Evolutionary conservation across 1,284 basidiomycete genomes (phyloP).

Genomic region (Ceratobasidium sp.): DNA sequence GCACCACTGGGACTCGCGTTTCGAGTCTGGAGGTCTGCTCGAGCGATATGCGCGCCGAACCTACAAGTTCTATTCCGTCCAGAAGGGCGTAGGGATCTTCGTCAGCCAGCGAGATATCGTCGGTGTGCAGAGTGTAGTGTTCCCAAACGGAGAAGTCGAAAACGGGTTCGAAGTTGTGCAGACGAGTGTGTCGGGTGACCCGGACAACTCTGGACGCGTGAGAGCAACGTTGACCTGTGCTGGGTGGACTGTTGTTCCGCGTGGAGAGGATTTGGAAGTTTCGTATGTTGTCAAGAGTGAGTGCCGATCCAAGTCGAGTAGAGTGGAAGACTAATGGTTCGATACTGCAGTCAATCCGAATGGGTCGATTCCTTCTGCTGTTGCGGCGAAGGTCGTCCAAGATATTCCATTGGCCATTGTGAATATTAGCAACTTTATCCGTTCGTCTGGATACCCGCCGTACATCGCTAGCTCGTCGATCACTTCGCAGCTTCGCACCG

Average conservation of each 20-base stretch:
- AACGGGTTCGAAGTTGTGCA: slow-evolving; percentile 41
- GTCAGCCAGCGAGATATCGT: slow-evolving; percentile 43
- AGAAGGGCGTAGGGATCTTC: slow-evolving; percentile 41
- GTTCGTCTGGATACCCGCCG: slow-evolving; percentile 39
- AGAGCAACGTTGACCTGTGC: slow-evolving; percentile 43
- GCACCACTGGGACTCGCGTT: slow-evolving; percentile 41
- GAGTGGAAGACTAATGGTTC: neutral
- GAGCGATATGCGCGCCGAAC: slow-evolving; percentile 36
- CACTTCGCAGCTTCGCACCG: slow-evolving; percentile 32
- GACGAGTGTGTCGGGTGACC: slow-evolving; percentile 42
- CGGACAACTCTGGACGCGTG: slow-evolving; percentile 40
- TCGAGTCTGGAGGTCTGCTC: slow-evolving; percentile 32
- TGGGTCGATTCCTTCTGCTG: slow-evolving; percentile 40
- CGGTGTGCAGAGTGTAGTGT: slow-evolving; percentile 38
- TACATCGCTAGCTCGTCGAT: slow-evolving; percentile 24
- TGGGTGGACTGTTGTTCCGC: slow-evolving; percentile 41
- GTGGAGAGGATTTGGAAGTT: slow-evolving; percentile 42
- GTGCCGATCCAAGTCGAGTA: neutral
- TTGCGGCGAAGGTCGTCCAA: slow-evolving; percentile 37
- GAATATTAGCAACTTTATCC: slow-evolving; percentile 40
- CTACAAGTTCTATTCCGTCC: slow-evolving; percentile 42
- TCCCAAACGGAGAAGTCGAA: neutral
- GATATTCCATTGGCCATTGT: slow-evolving; percentile 42
- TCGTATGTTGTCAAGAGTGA: slow-evolving; percentile 44
- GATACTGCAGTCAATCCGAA: slow-evolving; percentile 42